Evolutionary conservation across 2,329 filamentous ascomycete genomes (phyloP).

Genomic region (Clonostachys rosea): DNA sequence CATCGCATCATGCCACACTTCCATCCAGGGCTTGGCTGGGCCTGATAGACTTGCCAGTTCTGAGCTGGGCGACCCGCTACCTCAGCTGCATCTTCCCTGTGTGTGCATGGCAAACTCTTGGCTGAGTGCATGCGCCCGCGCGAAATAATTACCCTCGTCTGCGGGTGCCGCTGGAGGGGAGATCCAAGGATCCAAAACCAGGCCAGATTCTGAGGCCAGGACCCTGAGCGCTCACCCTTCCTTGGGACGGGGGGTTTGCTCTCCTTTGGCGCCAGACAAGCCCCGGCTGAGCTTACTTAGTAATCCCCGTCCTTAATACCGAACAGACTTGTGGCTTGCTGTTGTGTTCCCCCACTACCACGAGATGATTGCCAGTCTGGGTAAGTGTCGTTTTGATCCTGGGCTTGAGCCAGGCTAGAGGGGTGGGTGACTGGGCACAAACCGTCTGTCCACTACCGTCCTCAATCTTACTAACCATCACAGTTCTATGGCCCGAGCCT

Average conservation of each 20-base stretch:
- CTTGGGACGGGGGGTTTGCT: neutral
- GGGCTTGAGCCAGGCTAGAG: too few relatives aligned
- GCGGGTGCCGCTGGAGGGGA: neutral
- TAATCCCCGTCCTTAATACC: neutral
- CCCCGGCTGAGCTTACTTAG: neutral
- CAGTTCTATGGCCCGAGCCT: too few relatives aligned
- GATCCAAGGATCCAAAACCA: neutral
- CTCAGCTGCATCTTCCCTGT: too few relatives aligned
- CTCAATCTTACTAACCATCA: too few relatives aligned
- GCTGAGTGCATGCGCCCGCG: too few relatives aligned
- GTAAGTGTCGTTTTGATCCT: neutral
- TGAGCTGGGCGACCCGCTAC: too few relatives aligned
- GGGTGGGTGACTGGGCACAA: neutral
- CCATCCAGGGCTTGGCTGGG: neutral
- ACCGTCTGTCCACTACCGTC: neutral
- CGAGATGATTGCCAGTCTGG: slow-evolving; percentile 4
- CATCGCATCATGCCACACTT: neutral
- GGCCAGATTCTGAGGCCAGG: neutral
- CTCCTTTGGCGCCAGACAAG: too few relatives aligned
- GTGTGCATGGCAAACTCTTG: too few relatives aligned
- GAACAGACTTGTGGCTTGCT: neutral
- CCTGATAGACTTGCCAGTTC: neutral
- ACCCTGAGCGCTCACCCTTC: neutral
- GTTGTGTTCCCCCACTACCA: neutral
- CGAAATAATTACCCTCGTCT: too few relatives aligned